Evolutionary conservation across 2,329 filamentous ascomycete genomes (phyloP), one percentile per base, ranked within the genome.

Genomic region (Scortechinia acanthostroma): DNA sequence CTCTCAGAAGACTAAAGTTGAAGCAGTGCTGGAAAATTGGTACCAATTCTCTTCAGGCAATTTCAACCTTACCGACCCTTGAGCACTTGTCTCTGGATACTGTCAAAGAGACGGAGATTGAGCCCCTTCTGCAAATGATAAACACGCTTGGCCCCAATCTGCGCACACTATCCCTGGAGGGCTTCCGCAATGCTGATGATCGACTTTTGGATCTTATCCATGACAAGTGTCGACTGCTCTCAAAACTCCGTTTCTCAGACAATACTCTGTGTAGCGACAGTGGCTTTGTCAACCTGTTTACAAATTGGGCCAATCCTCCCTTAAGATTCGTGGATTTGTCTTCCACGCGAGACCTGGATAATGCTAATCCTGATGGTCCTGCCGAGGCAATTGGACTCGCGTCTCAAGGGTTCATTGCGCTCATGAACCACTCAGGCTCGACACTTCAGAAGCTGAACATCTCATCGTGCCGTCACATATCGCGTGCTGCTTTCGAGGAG

Each of bases 401-500:
- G 44, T 84, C 81, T 1, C 64, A 75, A 4, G 90, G 86, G 0
- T 91, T 97, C 65, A 69, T 74, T 51, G 87, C 88, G 0, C 65
- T 96, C 37, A 95, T 96, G 88, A 66, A 69, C 1, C 91, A 96
- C 58, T 95, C 90, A 0, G 87, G 88, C 3, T 58, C 65, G 1
- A 70, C 65, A 10, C 63, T 97, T 2, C 71, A 73, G 48, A 68
- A 75, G 33, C 69, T 97, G 23, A 87, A 94, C 56, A 70, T 96
- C n/a, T 78, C 88, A 14, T 87, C 85, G 0, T 95, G 89, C 57
- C 83, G 91, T 2, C 86, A 95, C 59, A 91, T 97, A 50, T 75
- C 79, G 1, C 71, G 75, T 23, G 66, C 76, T 15, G 80, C 87
- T 0, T 90, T 95, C 48, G 80, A 88, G 49, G 74, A 83, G 6